phyloP scores from a whole-genome alignment of 2,329 filamentous ascomycete genomes.

The Paecilomyces niveus region DNA sequence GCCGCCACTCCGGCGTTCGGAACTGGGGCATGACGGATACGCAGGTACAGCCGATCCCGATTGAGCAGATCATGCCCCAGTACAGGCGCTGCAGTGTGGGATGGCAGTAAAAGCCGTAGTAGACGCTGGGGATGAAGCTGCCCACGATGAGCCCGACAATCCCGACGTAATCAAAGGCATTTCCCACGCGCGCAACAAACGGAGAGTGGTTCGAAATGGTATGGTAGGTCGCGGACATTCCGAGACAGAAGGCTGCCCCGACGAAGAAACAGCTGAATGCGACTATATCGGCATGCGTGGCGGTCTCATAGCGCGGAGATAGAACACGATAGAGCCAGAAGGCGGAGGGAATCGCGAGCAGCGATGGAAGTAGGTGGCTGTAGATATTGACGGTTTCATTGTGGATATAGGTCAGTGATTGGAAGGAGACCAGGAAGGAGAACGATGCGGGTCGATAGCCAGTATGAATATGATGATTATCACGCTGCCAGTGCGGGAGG shows the following conservation, averaged over 20 bases:
- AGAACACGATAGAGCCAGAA: slow-evolving; percentile 51
- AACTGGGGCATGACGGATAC: slow-evolving; percentile 79
- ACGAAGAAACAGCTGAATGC: slow-evolving; percentile 74
- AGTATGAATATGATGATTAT: slow-evolving; percentile 63
- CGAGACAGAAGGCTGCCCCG: slow-evolving; percentile 65
- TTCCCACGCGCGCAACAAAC: slow-evolving; percentile 71
- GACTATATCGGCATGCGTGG: slow-evolving; percentile 56
- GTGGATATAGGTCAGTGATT: slow-evolving; percentile 56
- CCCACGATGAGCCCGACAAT: slow-evolving; percentile 90
- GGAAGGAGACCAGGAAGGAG: slow-evolving; percentile 53
- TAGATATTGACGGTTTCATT: slow-evolving; percentile 69
- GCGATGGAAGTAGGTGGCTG: slow-evolving; percentile 61
- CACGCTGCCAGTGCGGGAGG: slow-evolving; percentile 48
- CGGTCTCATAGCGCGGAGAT: slow-evolving; percentile 58
- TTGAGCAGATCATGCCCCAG: slow-evolving; percentile 67
- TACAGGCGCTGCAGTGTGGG: slow-evolving; percentile 62
- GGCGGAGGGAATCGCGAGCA: slow-evolving; percentile 49
- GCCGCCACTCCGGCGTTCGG: slow-evolving; percentile 73
- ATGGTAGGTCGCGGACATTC: slow-evolving; percentile 81
- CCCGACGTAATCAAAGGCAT: slow-evolving; percentile 89
- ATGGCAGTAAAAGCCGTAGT: slow-evolving; percentile 75
- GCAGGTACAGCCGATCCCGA: slow-evolving; percentile 68
- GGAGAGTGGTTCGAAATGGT: slow-evolving; percentile 78
- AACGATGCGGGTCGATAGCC: slow-evolving; percentile 59
- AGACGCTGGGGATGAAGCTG: slow-evolving; percentile 80